Base-by-base conservation (phyloP, 2,329 filamentous ascomycete genomes). In the Beauveria asiatica region DNA sequence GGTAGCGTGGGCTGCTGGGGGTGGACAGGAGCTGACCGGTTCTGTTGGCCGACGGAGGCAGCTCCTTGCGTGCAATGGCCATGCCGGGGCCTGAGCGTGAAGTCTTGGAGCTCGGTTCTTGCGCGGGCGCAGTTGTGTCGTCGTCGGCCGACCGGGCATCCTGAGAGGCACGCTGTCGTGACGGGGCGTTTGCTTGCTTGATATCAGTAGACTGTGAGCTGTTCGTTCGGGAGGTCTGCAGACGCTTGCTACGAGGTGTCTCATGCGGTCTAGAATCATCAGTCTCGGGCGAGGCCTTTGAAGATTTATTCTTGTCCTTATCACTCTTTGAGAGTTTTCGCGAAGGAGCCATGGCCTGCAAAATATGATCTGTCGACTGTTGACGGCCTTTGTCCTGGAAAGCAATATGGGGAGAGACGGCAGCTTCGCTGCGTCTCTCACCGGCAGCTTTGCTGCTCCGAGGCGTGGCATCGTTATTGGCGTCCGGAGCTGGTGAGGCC, bases 321-420 rank as follows among this genome's bases (percentile, higher is more conserved):
- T 72, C 73, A 25, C 74, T 75, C 67, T 78, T 83, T 57, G 75
- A 83, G 48, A 75, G 74, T 70, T 75, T 81, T 67, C 74, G 80
- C 63, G 70, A 73, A 61, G 76, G 75, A 53, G 75, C 73, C 67
- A 78, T 85, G 25, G 78, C 74, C 51, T 82, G 77, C 1, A 79
- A 76, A 42, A 80, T 81, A 33, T 83, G 75, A 11, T 87, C 83
- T 3, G 85, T 83, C 1, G 85, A 86, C 19, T 68, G 37, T 51
- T 73, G 70, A 2, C 89, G 83, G 2, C 84, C 84, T 73, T 92
- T 94, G 68, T 96, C 90, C 71, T 96, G 91, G 70, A 92, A 95
- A 23, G 91, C 89, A 67, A 96, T 96, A 68, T 96, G 92, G n/a
- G 92, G 90, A 17, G 85, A 82, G 62, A 76, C 71, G 59, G 78